These are phyloP conservation scores for Pythium utonaiense DNA, from an alignment of 352 stramenopile species.

Conservation along the genomic window DNA sequence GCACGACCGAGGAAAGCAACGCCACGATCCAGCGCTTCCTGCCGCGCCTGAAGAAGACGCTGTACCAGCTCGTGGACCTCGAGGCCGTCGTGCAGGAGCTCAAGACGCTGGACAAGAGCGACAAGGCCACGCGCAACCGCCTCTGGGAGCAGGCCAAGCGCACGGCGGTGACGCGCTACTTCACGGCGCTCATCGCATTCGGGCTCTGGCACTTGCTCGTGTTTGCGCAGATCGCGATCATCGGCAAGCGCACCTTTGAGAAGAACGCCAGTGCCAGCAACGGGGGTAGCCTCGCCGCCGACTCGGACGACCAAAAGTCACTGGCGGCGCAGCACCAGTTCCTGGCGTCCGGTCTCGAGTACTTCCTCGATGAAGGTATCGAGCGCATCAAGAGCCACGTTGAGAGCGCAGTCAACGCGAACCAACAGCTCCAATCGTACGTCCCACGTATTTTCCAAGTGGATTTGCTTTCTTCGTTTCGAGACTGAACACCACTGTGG, in stretches of 20 bases:
- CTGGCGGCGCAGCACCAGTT: constrained; percentile 63
- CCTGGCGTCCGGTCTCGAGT: constrained; percentile 70
- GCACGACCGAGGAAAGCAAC: constrained; percentile 71
- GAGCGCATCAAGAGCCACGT: constrained; percentile 58
- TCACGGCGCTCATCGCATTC: constrained; percentile 70
- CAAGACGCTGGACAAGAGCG: constrained; percentile 64
- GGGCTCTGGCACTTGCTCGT: constrained; percentile 77
- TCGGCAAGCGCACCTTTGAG: constrained; percentile 75
- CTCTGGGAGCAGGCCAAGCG: constrained; percentile 78
- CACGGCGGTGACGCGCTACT: constrained; percentile 66
- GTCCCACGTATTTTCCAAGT: neutral
- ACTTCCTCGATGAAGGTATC: constrained; percentile 71
- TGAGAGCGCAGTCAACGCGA: constrained; percentile 45
- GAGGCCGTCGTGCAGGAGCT: constrained; percentile 72
- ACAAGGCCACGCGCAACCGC: constrained; percentile 50
- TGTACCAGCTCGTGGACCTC: constrained; percentile 63
- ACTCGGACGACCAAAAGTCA: constrained; percentile 28
- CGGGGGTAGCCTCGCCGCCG: constrained; percentile 4
- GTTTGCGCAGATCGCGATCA: constrained; percentile 73
- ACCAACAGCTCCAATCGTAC: constrained; percentile 49
- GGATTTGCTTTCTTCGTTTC: neutral
- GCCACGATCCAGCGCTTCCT: constrained; percentile 75
- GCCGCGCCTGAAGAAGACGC: constrained; percentile 51
- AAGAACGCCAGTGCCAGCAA: constrained; percentile 32
- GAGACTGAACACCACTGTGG: neutral